phyloP scores from a whole-genome alignment of 1,139 yeast species.

The Yamadazyma spencermartinsiae region DNA sequence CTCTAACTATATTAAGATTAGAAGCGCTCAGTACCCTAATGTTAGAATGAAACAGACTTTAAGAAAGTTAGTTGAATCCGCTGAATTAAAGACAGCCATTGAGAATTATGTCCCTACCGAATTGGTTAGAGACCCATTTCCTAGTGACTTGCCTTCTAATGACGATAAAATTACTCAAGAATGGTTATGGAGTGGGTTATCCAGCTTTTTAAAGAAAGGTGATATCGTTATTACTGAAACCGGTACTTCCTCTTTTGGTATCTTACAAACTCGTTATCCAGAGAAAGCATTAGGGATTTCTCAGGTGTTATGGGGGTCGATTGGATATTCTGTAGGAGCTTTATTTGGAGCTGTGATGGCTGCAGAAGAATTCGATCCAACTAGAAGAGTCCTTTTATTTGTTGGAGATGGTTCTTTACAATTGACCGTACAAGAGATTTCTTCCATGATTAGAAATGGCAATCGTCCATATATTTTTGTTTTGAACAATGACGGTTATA shows the following conservation, averaged over 20 bases:
- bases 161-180: slow-evolving; percentile 29
- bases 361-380: slow-evolving; percentile 34
- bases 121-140: slow-evolving; percentile 19
- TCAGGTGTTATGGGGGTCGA: slow-evolving; percentile 72
- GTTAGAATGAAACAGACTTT: slow-evolving; percentile 40
- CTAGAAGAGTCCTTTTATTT: slow-evolving; percentile 34
- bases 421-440: slow-evolving; percentile 44
- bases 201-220: slow-evolving; percentile 36
- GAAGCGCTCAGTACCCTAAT: slow-evolving; percentile 33
- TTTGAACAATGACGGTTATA: slow-evolving; percentile 41
- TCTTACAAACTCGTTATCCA: slow-evolving; percentile 38
- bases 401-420: slow-evolving; percentile 48
- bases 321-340: slow-evolving; percentile 86
- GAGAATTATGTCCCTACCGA: slow-evolving; percentile 18
- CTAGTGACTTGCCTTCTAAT: slow-evolving; percentile 9
- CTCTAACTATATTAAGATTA: slow-evolving; percentile 38
- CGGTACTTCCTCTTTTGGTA: slow-evolving; percentile 45
- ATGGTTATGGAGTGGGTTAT: slow-evolving; percentile 36
- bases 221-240: slow-evolving; percentile 41
- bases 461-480: slow-evolving; percentile 37
- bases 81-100: slow-evolving; percentile 17
- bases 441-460: slow-evolving; percentile 36
- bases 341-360: slow-evolving; percentile 76
- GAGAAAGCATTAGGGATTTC: slow-evolving; percentile 37
- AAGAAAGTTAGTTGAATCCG: slow-evolving; percentile 17